A percentile compares a stretch with the other conserved stretches of the same genome.
Conservation (phyloP, 2,329 filamentous ascomycete species). For the Exophiala sideris region DNA sequence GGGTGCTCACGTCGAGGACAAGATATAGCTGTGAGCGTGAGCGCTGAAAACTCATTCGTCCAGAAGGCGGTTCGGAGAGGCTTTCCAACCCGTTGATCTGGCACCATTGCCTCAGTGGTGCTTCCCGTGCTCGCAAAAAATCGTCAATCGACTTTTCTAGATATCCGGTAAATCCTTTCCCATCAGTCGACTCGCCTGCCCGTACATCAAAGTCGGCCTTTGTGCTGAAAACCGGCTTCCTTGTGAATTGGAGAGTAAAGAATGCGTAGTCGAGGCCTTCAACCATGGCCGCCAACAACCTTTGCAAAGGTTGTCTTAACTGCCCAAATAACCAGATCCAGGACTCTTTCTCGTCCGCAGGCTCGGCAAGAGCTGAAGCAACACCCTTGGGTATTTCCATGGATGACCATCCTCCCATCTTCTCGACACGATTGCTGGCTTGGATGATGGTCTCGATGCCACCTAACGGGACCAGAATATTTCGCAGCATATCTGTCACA, state of each 20-base stretch:
- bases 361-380: background rate
- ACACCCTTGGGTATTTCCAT: slow-evolving; percentile 4
- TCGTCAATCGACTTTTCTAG: slow-evolving; percentile 15
- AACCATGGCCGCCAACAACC: slow-evolving; percentile 14
- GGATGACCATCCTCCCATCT: slow-evolving; percentile 15
- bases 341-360: slow-evolving; percentile 7
- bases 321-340: slow-evolving; percentile 16
- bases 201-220: slow-evolving; percentile 10
- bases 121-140: slow-evolving; percentile 14
- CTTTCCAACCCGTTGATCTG: slow-evolving; percentile 51
- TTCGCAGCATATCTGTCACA: slow-evolving; percentile 39
- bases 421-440: slow-evolving; percentile 15
- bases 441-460: slow-evolving; percentile 19
- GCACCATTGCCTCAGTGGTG: slow-evolving; percentile 19
- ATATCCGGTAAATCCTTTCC: slow-evolving; percentile 12
- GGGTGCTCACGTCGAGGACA: slow-evolving; percentile 26
- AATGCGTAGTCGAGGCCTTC: slow-evolving; percentile 22
- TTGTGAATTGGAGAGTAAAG: slow-evolving; percentile 14
- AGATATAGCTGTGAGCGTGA: slow-evolving; percentile 24
- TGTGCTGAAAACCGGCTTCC: slow-evolving; percentile 16
- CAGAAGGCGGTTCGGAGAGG: slow-evolving; percentile 45
- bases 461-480: slow-evolving; percentile 12
- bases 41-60: slow-evolving; percentile 28
- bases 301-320: slow-evolving; percentile 3
- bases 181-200: slow-evolving; percentile 4